Conservation (phyloP, 371 early-diverging fungal species). For the Mortierella sp. region DNA sequence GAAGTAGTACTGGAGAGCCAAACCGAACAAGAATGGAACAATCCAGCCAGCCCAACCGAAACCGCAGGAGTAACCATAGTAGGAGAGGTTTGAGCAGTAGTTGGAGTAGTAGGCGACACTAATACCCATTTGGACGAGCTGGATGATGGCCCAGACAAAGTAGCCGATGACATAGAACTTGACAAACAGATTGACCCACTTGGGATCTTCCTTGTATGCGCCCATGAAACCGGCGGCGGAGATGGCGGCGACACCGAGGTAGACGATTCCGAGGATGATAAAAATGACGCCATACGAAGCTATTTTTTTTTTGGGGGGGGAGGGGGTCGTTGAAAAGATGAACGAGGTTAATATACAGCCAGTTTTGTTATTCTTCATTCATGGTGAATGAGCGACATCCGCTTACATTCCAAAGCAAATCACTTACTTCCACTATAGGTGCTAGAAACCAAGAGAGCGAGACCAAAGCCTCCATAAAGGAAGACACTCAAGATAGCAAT, state of each 20-base stretch:
- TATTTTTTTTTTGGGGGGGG: background rate
- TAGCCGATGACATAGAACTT: constrained; percentile 31
- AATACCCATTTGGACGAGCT: constrained; percentile 28
- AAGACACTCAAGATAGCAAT: constrained; percentile 32
- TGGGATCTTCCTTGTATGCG: constrained; percentile 32
- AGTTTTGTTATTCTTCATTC: too few species aligned
- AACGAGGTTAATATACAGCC: too few species aligned
- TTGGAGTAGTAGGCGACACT: background rate
- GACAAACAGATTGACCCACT: constrained; percentile 37
- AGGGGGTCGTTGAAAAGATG: background rate
- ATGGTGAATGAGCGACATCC: too few species aligned
- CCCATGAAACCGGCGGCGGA: constrained; percentile 38
- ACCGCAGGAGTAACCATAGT: background rate
- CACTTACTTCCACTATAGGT: background rate
- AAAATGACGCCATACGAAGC: background rate
- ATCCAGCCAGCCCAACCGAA: constrained; percentile 23
- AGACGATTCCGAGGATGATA: constrained; percentile 35
- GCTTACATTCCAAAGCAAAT: too few species aligned
- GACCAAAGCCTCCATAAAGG: constrained; percentile 43
- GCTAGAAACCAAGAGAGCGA: constrained; percentile 2
- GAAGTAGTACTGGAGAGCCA: constrained; percentile 48
- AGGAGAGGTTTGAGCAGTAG: background rate
- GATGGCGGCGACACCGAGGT: constrained; percentile 26
- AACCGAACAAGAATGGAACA: constrained; percentile 25
- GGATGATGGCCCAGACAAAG: constrained; percentile 29